These are phyloP conservation scores for Amaranthus palmeri DNA, from an alignment of 148 eudicot species.

Conservation along the genomic window DNA sequence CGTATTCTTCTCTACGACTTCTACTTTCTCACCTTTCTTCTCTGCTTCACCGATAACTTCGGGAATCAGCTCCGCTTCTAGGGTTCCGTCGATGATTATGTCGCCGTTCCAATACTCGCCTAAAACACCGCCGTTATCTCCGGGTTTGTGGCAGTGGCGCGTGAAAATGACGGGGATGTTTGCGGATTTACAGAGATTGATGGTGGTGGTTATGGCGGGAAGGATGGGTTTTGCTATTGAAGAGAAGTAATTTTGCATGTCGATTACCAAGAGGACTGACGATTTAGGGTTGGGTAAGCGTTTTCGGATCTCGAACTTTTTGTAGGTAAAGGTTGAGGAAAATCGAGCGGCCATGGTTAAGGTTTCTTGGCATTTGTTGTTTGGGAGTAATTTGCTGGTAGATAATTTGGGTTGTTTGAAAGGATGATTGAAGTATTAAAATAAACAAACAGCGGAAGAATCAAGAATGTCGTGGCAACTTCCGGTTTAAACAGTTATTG, in stretches of 20 bases:
- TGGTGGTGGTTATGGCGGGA: conserved; percentile 48
- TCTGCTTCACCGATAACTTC: conserved; percentile 25
- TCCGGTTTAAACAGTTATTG: too few relatives aligned
- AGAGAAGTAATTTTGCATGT: conserved; percentile 75
- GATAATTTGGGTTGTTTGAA: too few relatives aligned
- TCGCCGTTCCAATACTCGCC: conserved; percentile 77
- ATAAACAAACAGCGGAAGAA: too few relatives aligned
- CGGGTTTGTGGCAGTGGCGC: conserved; percentile 77
- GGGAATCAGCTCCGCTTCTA: conserved; percentile 49
- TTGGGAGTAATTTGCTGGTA: too few relatives aligned
- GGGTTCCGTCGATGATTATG: conserved; percentile 62
- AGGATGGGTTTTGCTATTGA: conserved; percentile 56
- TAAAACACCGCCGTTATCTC: conserved; percentile 45
- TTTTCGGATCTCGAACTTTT: conserved; percentile 44
- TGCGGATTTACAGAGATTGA: conserved; percentile 57
- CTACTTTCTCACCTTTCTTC: conserved; percentile 5
- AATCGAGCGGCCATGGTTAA: background rate
- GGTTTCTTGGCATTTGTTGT: too few relatives aligned
- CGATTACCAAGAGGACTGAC: conserved; percentile 64
- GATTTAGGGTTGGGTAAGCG: conserved; percentile 57
- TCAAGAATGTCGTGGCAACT: too few relatives aligned
- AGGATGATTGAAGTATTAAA: too few relatives aligned
- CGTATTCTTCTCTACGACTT: conserved; percentile 67
- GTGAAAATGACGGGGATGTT: conserved; percentile 63
- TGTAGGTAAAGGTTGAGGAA: conserved; percentile 27